Evolutionary conservation across 2,329 filamentous ascomycete genomes (phyloP), one percentile per base, ranked within the genome.

Genomic region (Fusarium nurragi): DNA sequence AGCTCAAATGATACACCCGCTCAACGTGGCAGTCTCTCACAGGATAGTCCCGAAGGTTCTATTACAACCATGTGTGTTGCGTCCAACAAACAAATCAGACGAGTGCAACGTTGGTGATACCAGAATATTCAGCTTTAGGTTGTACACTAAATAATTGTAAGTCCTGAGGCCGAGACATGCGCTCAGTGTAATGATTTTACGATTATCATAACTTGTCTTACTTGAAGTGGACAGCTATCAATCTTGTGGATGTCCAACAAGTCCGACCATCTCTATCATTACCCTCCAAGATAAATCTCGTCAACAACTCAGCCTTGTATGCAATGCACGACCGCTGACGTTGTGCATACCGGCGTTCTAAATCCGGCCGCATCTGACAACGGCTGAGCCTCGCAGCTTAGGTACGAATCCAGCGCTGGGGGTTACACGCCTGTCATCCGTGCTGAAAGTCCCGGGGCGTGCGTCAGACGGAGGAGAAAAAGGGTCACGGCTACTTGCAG

Each of bases 321-420:
- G 41, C 19, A 36, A 34, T 41, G 44, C 44, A 54, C 41, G 18
- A 46, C 37, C 44, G 63, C 63, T 67, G 49, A 66, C 46, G 49
- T 22, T 55, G 48, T 64, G 46, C 39, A 54, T 46, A 19, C 36
- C 14, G 28, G 21, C 26, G 12, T 36, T 18, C 52, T 51, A 54
- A 62, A 40, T 34, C 34, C 34, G 34, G 19, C 44, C 21, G 43
- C 21, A 49, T 49, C 10, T 32, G 6, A 43, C 22, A 37, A 49
- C 21, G 30, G 36, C 59, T 48, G 28, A 62, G 59, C 59, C 51
- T 63, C 60, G 51, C 58, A 57, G 58, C 57, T 63, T 66, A 39
- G 47, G 56, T 59, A 66, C 51, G 45, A 63, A 66, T 59, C 30
- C 32, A 59, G 63, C 16, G 13, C 28, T 34, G 28, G 8, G 23